Conservation (phyloP, 495 filamentous ascomycete genomes). For the Filosporella fistucella region DNA sequence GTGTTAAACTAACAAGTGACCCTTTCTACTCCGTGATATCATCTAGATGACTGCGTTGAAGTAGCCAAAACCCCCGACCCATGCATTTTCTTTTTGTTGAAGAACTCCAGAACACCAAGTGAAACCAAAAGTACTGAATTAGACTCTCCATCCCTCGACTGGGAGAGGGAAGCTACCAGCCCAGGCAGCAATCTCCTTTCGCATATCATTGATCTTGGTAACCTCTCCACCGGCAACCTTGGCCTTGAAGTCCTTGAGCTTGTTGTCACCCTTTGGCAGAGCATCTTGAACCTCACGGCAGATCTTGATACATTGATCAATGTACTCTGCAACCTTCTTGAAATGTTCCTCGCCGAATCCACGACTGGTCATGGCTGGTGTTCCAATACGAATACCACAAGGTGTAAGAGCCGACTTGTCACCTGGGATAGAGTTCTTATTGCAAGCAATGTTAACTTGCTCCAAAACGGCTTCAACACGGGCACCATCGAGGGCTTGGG, state of each 20-base stretch:
- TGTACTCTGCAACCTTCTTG: conserved; percentile 83
- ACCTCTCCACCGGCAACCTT: conserved; percentile 77
- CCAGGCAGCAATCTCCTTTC: conserved; percentile 87
- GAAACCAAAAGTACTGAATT: conserved; percentile 20
- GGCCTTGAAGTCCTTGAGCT: conserved; percentile 98
- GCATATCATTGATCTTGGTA: conserved; percentile 71
- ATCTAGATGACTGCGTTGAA: conserved; percentile 18
- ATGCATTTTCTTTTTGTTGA: conserved; percentile 17
- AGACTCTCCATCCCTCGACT: conserved; percentile 59
- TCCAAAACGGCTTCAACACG: conserved; percentile 96
- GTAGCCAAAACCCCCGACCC: conserved; percentile 14
- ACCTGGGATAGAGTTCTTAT: conserved; percentile 98
- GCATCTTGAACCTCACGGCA: conserved; percentile 77
- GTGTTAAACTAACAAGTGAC: neutral
- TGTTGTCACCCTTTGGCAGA: conserved; percentile 95
- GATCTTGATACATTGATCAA: conserved; percentile 76
- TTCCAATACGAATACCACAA: conserved; percentile 90
- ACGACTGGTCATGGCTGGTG: conserved; percentile 93
- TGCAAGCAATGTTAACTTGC: conserved; percentile 97
- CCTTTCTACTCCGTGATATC: conserved; percentile 16
- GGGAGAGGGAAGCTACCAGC: conserved; percentile 90
- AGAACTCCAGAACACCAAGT: conserved; percentile 14
- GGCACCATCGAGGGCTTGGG: conserved; percentile 79
- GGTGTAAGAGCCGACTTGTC: conserved; percentile 97
- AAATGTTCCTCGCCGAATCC: conserved; percentile 94